These are phyloP conservation scores for Suillus fuscotomentosus DNA, from an alignment of 768 basidiomycete genomes.

Conservation along the genomic window DNA sequence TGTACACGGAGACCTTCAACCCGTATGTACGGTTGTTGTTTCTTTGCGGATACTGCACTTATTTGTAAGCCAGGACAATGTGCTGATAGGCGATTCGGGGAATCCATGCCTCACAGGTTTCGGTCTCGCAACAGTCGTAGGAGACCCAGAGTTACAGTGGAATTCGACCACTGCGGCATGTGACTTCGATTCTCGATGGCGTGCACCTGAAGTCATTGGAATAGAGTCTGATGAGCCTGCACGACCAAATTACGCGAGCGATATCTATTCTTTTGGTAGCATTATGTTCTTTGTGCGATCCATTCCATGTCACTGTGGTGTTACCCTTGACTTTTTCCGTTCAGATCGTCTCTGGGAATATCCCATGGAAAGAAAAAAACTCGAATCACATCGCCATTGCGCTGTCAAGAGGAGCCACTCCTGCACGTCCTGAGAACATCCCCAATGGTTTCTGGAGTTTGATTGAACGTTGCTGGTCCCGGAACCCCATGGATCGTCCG, in stretches of 20 bases:
- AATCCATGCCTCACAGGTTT: conserved; percentile 43
- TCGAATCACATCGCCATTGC: neutral
- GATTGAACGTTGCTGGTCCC: neutral
- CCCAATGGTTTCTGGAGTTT: neutral
- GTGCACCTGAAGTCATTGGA: conserved; percentile 33
- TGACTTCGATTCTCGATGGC: conserved; percentile 30
- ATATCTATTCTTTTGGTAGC: conserved; percentile 39
- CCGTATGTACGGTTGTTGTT: neutral
- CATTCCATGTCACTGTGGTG: too few relatives aligned
- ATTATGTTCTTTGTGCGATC: conserved; percentile 13
- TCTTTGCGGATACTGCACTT: neutral
- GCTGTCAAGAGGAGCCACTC: neutral
- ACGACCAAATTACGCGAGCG: conserved; percentile 21
- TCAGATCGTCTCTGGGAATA: neutral
- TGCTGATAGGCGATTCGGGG: conserved; percentile 15
- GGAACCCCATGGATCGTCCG: neutral
- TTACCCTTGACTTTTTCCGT: too few relatives aligned
- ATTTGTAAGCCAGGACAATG: conserved; percentile 13
- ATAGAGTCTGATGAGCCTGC: conserved; percentile 21
- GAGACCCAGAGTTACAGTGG: conserved; percentile 15
- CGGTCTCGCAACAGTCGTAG: conserved; percentile 39
- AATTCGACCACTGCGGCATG: neutral
- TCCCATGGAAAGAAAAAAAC: neutral
- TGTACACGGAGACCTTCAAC: conserved; percentile 18
- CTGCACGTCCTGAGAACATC: neutral